Percentiles rank a stretch among this genome's conserved stretches.
These are phyloP conservation scores for Alternaria sp. DNA, from an alignment of 2,329 filamentous ascomycete species.

Conservation along the genomic window DNA sequence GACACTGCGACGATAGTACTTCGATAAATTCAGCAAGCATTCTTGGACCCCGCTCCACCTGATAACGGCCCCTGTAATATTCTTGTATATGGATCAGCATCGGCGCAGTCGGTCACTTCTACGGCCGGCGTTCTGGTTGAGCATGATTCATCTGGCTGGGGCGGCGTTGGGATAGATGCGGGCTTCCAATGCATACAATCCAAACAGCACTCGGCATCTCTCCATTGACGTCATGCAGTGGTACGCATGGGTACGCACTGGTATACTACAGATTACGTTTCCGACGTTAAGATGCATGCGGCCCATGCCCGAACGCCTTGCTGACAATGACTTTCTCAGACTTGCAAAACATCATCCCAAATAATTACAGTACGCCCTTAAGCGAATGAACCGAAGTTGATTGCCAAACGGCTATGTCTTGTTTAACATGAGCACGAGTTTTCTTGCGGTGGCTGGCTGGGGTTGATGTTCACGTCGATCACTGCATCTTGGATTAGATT, in stretches of 20 bases:
- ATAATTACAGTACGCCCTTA: constrained; percentile 46
- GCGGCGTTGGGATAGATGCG: constrained; percentile 29
- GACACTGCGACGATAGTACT: constrained; percentile 3
- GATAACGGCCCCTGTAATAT: constrained; percentile 40
- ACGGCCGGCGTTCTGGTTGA: constrained; percentile 37
- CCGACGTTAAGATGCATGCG: constrained; percentile 20
- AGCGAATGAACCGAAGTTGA: constrained; percentile 25
- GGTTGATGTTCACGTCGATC: constrained; percentile 91
- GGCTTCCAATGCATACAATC: constrained; percentile 26
- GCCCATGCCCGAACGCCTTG: constrained; percentile 48
- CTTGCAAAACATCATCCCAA: constrained; percentile 31
- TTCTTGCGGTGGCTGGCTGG: constrained; percentile 69
- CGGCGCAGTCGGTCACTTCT: constrained; percentile 20
- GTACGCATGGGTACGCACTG: constrained; percentile 27
- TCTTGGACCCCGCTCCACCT: constrained; percentile 24
- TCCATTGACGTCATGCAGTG: constrained; percentile 27
- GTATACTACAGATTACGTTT: constrained; percentile 45
- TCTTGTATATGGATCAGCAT: constrained; percentile 47
- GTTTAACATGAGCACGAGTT: constrained; percentile 47
- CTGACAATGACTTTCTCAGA: constrained; percentile 42
- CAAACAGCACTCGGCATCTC: constrained; percentile 15
- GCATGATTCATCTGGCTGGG: constrained; percentile 22
- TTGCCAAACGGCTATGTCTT: constrained; percentile 1
- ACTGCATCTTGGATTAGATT: constrained; percentile 59
- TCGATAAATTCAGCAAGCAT: constrained; percentile 20